A percentile compares a stretch with the other conserved stretches of the same genome.
Evolutionary conservation across 2,329 filamentous ascomycete genomes (phyloP).

Genomic region (Aspergillus puulaauensis): DNA sequence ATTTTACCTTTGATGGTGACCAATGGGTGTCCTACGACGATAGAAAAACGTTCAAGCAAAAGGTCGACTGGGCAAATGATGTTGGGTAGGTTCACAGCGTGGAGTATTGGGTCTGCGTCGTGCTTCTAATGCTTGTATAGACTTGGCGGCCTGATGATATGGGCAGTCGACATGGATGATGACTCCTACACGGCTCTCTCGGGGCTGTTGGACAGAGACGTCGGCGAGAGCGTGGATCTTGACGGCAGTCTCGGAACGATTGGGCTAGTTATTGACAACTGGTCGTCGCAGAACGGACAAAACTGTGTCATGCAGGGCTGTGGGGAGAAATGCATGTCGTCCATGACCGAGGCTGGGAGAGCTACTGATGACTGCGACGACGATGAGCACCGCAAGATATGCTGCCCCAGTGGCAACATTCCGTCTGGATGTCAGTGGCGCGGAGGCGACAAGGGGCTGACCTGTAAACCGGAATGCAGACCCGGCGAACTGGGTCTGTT

Average conservation of each 20-base stretch:
- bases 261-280: not conserved
- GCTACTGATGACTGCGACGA: slow-evolving; percentile 1
- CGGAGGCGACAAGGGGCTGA: too few species aligned
- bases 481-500: not conserved
- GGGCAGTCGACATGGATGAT: slow-evolving; percentile 5
- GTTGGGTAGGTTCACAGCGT: too few species aligned
- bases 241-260: too few species aligned
- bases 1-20: not conserved
- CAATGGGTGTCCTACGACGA: slow-evolving; percentile 9
- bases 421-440: too few species aligned
- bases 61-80: not conserved
- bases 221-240: too few species aligned
- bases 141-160: slow-evolving; percentile 2
- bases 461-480: not conserved
- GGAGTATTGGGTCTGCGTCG: too few species aligned
- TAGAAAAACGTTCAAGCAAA: not conserved
- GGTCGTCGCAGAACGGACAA: slow-evolving; percentile 4
- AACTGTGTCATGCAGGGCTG: slow-evolving; percentile 4
- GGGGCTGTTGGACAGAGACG: too few species aligned
- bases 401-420: not conserved
- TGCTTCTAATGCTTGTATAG: not conserved
- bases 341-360: not conserved
- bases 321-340: not conserved
- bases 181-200: not conserved
- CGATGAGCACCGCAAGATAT: not conserved